Conservation (phyloP, 73 alveolate species). For the Paraurostyla sp. region DNA sequence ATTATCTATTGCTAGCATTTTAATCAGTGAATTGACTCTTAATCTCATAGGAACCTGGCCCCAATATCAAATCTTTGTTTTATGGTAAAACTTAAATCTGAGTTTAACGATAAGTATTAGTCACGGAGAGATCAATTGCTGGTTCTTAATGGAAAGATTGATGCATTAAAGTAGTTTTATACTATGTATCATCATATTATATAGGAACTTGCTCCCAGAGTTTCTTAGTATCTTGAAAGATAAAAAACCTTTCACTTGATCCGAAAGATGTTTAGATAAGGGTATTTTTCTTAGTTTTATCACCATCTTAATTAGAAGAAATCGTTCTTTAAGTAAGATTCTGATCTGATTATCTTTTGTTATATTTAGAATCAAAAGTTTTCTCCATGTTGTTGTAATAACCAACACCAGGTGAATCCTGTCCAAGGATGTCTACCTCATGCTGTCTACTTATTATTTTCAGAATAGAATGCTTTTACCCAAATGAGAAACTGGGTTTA, state of each 20-base stretch:
- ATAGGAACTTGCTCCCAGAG: conserved; percentile 22
- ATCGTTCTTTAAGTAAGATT: too few relatives aligned
- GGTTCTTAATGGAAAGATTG: conserved; percentile 5
- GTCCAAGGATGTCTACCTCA: not conserved
- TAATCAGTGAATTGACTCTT: not conserved
- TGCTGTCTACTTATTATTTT: not conserved
- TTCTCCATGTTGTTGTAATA: not conserved
- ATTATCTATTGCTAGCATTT: too few relatives aligned
- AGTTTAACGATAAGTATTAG: too few relatives aligned
- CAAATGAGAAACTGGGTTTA: conserved; percentile 14
- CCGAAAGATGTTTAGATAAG: not conserved
- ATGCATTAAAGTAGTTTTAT: not conserved
- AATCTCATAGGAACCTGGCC: conserved; percentile 26
- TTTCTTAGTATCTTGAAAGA: not conserved
- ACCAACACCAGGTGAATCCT: conserved; percentile 45
- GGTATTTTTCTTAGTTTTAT: not conserved
- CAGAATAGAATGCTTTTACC: not conserved
- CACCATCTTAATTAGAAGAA: not conserved
- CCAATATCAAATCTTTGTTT: not conserved
- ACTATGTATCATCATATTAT: not conserved
- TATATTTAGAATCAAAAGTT: too few relatives aligned
- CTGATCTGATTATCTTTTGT: too few relatives aligned
- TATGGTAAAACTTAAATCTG: too few relatives aligned
- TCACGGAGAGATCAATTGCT: too few relatives aligned
- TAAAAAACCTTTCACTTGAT: not conserved